A percentile compares a stretch with the other conserved stretches of the same genome.
Evolutionary conservation across 129 eudicot species (phyloP).

Genomic region (Flaveria sonorensis): DNA sequence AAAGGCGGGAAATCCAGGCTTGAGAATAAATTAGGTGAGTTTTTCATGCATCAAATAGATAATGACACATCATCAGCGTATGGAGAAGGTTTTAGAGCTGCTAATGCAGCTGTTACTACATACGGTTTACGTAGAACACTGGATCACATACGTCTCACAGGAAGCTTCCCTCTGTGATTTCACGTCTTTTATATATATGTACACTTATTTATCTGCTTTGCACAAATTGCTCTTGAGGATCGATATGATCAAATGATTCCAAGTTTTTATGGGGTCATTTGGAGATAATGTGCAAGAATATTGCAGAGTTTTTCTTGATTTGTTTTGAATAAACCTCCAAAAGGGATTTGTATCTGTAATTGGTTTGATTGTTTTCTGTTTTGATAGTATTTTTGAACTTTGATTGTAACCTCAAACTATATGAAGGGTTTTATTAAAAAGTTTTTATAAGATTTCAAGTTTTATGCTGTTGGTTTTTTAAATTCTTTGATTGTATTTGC

Average conservation of each 20-base stretch:
- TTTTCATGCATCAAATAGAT: conserved; percentile 84
- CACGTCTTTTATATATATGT: background rate
- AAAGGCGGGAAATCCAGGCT: conserved; percentile 74
- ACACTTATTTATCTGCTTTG: conserved; percentile 26
- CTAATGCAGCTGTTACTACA: conserved; percentile 76
- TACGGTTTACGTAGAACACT: conserved; percentile 84
- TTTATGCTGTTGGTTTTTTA: conserved; percentile 3
- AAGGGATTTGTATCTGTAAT: conserved; percentile 28
- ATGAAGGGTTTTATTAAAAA: background rate
- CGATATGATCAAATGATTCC: conserved; percentile 50
- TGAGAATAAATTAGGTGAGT: conserved; percentile 81
- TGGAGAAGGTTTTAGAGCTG: conserved; percentile 90
- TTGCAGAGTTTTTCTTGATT: conserved; percentile 23
- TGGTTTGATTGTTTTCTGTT: conserved; percentile 22
- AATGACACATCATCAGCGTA: conserved; percentile 94
- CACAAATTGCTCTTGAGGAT: conserved; percentile 38
- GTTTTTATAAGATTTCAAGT: background rate
- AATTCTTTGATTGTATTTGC: background rate
- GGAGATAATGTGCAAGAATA: conserved; percentile 42
- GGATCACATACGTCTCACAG: conserved; percentile 77
- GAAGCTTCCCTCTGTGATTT: conserved; percentile 62
- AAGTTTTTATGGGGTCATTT: conserved; percentile 44
- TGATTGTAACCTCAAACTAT: conserved; percentile 25
- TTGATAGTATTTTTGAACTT: conserved; percentile 22
- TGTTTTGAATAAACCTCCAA: conserved; percentile 28